Conservation (phyloP, 23 red algal species). For the Cyanidium caldarium region DNA sequence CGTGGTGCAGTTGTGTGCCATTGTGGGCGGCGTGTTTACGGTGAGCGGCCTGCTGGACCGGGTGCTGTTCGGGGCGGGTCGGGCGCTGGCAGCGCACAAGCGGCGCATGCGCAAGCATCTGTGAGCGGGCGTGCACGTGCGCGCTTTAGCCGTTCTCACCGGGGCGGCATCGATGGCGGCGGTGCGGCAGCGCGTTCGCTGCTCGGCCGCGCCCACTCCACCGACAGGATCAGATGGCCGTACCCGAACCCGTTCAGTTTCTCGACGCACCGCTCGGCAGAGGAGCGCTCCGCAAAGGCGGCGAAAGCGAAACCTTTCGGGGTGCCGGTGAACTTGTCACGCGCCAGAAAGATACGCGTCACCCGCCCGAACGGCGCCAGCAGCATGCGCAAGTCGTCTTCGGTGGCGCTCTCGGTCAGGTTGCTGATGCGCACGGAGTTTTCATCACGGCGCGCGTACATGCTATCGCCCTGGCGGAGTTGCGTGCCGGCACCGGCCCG, state of each 20-base stretch:
- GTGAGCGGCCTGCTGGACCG: conserved; percentile 50
- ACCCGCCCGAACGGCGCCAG: conserved; percentile 65
- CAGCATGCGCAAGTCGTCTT: conserved; percentile 80
- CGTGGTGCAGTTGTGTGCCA: conserved; percentile 91
- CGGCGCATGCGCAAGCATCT: conserved; percentile 12
- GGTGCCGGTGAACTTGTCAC: conserved; percentile 74
- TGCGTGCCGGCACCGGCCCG: conserved; percentile 24
- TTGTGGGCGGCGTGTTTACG: conserved; percentile 81
- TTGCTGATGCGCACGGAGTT: conserved; percentile 95
- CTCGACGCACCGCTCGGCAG: conserved; percentile 55
- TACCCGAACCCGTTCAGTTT: conserved; percentile 90
- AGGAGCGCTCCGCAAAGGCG: conserved; percentile 36
- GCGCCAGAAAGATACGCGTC: conserved; percentile 62
- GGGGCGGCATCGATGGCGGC: neutral
- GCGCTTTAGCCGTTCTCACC: too few species aligned
- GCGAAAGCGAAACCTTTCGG: conserved; percentile 92
- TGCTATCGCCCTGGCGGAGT: conserved; percentile 22
- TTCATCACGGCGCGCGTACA: conserved; percentile 72
- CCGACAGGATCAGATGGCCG: conserved; percentile 84
- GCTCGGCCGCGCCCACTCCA: conserved; percentile 86
- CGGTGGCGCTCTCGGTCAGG: conserved; percentile 56
- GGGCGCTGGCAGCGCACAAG: conserved; percentile 10
- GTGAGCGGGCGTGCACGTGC: too few species aligned
- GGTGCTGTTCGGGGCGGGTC: neutral
- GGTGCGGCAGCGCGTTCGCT: neutral